phyloP scores from a whole-genome alignment of 1,284 basidiomycete species.

The Malassezia slooffiae region DNA sequence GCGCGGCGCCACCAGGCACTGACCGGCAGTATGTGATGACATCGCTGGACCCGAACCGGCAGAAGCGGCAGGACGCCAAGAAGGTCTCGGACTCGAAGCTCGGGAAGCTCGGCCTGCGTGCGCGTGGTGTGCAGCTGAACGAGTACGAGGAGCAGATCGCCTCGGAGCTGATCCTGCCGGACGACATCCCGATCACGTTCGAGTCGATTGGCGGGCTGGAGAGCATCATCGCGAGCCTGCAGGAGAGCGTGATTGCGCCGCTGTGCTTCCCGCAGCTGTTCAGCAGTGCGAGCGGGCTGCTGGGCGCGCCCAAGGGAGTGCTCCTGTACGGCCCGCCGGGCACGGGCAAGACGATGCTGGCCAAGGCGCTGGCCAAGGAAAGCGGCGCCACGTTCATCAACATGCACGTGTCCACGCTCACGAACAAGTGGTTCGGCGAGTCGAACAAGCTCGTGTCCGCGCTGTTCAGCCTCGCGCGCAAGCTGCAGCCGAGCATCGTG shows the following conservation, averaged over 20 bases:
- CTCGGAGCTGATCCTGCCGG: slow-evolving; percentile 51
- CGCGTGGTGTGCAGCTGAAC: slow-evolving; percentile 30
- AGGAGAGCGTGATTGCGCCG: slow-evolving; percentile 93
- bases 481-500: slow-evolving; percentile 65
- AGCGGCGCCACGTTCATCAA: slow-evolving; percentile 79
- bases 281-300: slow-evolving; percentile 53
- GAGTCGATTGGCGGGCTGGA: slow-evolving; percentile 84
- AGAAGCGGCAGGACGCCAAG: slow-evolving; percentile 41
- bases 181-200: slow-evolving; percentile 51
- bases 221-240: slow-evolving; percentile 73
- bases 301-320: slow-evolving; percentile 53
- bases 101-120: slow-evolving; percentile 35
- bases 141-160: slow-evolving; percentile 51
- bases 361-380: slow-evolving; percentile 57
- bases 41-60: slow-evolving; percentile 46
- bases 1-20: neutral
- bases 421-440: slow-evolving; percentile 79
- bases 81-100: slow-evolving; percentile 41
- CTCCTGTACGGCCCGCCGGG: slow-evolving; percentile 49
- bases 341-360: slow-evolving; percentile 49
- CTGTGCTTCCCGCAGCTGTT: slow-evolving; percentile 85
- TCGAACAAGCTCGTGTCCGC: slow-evolving; percentile 88
- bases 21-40: slow-evolving; percentile 40
- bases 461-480: slow-evolving; percentile 62
- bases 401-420: slow-evolving; percentile 51